Percentiles rank a stretch among this genome's conserved stretches.
Conservation (phyloP, 306 rosid species). For the Spatholobus suberectus region DNA sequence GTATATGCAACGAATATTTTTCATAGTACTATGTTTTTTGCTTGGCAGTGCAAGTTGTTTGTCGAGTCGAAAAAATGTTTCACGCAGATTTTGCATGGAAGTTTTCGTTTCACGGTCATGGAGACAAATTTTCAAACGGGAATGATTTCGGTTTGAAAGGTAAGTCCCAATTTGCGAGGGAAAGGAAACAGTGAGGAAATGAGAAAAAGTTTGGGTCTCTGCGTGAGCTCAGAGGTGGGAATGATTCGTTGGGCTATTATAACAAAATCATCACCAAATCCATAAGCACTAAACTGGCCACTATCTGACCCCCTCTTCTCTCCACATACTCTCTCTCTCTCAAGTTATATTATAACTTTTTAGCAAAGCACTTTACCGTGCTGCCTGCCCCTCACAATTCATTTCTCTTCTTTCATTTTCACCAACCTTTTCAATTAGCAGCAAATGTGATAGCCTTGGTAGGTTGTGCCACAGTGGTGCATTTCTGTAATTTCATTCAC, state of each 20-base stretch:
- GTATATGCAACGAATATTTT: not conserved
- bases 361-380: constrained; percentile 19
- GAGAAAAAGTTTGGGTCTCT: not conserved
- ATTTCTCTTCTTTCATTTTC: constrained; percentile 48
- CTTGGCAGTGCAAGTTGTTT: constrained; percentile 15
- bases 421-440: constrained; percentile 48
- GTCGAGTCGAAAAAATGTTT: constrained; percentile 35
- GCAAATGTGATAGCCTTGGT: constrained; percentile 41
- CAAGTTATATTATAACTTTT: not conserved
- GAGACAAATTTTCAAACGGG: constrained; percentile 79
- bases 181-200: constrained; percentile 29
- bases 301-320: constrained; percentile 12
- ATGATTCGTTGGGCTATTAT: constrained; percentile 44
- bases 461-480: constrained; percentile 29
- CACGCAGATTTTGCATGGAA: constrained; percentile 58
- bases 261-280: constrained; percentile 57
- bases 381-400: constrained; percentile 38
- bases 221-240: constrained; percentile 51
- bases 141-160: constrained; percentile 64
- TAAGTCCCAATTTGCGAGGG: constrained; percentile 55
- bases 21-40: constrained; percentile 19
- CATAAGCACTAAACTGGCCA: constrained; percentile 32
- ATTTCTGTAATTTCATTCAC: not conserved
- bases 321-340: not conserved
- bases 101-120: constrained; percentile 48